Evolutionary conservation across 2,329 filamentous ascomycete genomes (phyloP), one percentile per base, ranked within the genome.

Genomic region (Oidium heveae): DNA sequence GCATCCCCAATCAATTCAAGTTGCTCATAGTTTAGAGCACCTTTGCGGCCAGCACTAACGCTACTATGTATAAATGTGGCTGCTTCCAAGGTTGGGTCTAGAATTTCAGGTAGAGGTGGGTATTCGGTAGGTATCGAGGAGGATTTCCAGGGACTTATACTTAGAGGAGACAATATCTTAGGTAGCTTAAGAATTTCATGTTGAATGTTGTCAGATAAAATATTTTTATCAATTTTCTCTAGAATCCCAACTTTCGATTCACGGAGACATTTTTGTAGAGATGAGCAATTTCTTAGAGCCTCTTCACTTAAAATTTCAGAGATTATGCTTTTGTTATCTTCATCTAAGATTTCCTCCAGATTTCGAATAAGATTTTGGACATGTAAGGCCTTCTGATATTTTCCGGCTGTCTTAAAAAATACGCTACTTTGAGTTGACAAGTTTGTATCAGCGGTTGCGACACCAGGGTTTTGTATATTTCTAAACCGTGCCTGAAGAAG

Each of bases 1-100:
- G 85, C 82, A 65, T 96, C 89, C 7, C 89, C 89, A 8, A 94
- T 72, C 69, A 89, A 87, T 67, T 96, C 89, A 7, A 95, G 76
- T 18, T 78, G 76, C 63, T 95, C 88, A 66, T 95, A 95, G 62
- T 54, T 70, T 8, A 65, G 55, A 43, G 62, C 60, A n/a, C 57
- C 57, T n/a, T 56, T 12, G n/a, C 54, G 58, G 1, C 59, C 61
- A 36, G 32, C 34, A n/a, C 56, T 53, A 18, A 49, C 54, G 15
- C 61, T 62, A 37, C 50, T 69, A 61, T 89, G 85, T 0, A 75
- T 85, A 61, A 88, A 82, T 12, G 79, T 76, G 16, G 78, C 74
- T 28, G 68, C 69, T 60, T 80, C 76, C 18, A 88, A 70, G 22
- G 69, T 66, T 0, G 72, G 68, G 58, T 86, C 74, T 6, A 71